These are phyloP conservation scores for Penicillium palitans DNA, from an alignment of 2,329 filamentous ascomycete genomes.

Conservation along the genomic window DNA sequence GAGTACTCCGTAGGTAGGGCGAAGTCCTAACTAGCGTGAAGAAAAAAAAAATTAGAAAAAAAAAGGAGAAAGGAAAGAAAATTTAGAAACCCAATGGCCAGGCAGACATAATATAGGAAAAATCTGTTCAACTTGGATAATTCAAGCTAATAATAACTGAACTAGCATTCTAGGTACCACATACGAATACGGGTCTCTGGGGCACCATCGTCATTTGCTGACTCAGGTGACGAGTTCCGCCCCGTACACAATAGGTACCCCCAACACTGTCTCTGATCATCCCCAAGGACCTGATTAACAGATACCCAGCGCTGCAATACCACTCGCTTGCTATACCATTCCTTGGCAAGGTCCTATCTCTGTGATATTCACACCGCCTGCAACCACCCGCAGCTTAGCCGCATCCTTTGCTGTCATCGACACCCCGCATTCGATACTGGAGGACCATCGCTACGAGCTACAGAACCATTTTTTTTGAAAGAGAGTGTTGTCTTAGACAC, in stretches of 20 bases:
- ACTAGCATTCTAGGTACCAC: neutral
- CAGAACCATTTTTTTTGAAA: neutral
- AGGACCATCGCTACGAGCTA: conserved; percentile 10
- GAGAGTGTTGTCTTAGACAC: neutral
- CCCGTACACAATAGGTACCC: conserved; percentile 7
- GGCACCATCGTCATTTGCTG: conserved; percentile 13
- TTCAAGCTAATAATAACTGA: neutral
- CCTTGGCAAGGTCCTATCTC: neutral
- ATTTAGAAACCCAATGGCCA: neutral
- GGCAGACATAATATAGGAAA: neutral
- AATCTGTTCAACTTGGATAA: neutral
- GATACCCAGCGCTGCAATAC: neutral
- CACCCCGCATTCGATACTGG: conserved; percentile 26
- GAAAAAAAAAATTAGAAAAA: neutral
- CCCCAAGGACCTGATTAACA: neutral
- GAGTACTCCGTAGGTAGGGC: neutral
- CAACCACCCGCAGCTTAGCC: neutral
- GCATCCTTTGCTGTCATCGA: conserved; percentile 3
- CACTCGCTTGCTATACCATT: neutral
- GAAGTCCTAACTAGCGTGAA: neutral
- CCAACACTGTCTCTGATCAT: conserved; percentile 2
- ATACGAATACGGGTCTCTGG: neutral
- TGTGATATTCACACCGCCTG: neutral
- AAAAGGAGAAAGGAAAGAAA: neutral
- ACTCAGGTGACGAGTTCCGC: conserved; percentile 11